These are phyloP conservation scores for Spizellomyces sp. DNA, from an alignment of 192 early-diverging fungal species.

Conservation along the genomic window DNA sequence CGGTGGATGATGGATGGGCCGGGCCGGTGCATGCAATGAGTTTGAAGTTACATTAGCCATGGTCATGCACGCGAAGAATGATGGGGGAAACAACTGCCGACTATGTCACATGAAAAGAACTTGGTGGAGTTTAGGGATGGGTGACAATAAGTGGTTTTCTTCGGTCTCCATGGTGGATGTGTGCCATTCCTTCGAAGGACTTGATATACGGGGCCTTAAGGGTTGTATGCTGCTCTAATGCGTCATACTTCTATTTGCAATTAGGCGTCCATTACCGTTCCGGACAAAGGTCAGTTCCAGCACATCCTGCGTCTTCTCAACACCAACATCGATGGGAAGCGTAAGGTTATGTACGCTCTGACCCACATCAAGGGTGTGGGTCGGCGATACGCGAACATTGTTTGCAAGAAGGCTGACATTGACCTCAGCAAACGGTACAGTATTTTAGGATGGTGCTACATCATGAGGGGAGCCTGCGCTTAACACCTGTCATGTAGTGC, in stretches of 20 bases:
- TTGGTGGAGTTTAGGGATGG: too few relatives aligned
- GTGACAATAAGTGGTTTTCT: too few relatives aligned
- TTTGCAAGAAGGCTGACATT: constrained; percentile 99
- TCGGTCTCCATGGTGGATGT: too few relatives aligned
- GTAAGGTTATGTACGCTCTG: constrained; percentile 94
- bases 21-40: background rate
- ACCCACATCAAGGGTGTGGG: constrained; percentile 98
- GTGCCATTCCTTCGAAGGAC: too few relatives aligned
- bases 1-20: constrained; percentile 5
- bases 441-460: background rate
- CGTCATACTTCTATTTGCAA: background rate
- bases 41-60: background rate
- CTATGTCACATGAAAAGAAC: too few relatives aligned
- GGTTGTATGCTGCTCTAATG: too few relatives aligned
- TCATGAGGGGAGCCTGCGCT: background rate
- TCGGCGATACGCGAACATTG: constrained; percentile 98
- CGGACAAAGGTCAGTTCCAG: constrained; percentile 84
- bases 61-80: background rate
- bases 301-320: constrained; percentile 98
- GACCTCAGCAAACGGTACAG: constrained; percentile 92
- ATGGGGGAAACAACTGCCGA: background rate
- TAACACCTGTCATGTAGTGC: constrained; percentile 63
- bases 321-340: constrained; percentile 97
- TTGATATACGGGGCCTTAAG: too few relatives aligned
- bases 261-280: constrained; percentile 35